Evolutionary conservation across 805 yeast species (phyloP).

Genomic region (Vanderwaltozyma verrucispora): DNA sequence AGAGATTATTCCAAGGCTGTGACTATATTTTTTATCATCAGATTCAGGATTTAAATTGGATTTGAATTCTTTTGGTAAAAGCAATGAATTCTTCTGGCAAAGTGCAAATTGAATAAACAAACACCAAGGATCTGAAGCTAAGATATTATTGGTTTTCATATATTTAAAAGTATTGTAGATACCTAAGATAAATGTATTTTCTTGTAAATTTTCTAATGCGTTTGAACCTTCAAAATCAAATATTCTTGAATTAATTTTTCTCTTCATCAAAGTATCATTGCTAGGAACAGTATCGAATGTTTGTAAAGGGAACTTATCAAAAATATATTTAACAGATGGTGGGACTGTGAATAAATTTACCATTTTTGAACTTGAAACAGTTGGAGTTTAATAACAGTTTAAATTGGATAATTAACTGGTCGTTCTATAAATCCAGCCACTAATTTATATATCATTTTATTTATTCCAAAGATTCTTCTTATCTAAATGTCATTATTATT

Average conservation of each 20-base stretch:
- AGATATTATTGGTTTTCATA: slow-evolving; percentile 15
- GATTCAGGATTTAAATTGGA: no score
- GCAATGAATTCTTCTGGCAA: slow-evolving; percentile 34
- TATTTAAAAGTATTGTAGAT: slow-evolving; percentile 38
- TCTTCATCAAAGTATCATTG: slow-evolving; percentile 20
- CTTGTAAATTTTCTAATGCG: slow-evolving; percentile 4
- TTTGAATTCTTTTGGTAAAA: slow-evolving; percentile 35
- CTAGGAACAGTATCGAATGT: slow-evolving; percentile 32
- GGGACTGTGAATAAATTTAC: slow-evolving; percentile 2
- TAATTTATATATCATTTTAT: no score
- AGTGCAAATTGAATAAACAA: slow-evolving; percentile 35
- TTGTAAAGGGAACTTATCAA: slow-evolving; percentile 42
- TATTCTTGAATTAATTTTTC: slow-evolving; percentile 17
- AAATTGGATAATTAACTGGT: no score
- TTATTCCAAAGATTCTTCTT: no score
- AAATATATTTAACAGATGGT: slow-evolving; percentile 19
- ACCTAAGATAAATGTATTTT: slow-evolving; percentile 39
- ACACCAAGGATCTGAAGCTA: slow-evolving; percentile 54
- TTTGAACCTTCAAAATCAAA: slow-evolving; percentile 11
- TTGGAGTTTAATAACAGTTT: no score
- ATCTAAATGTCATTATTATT: no score
- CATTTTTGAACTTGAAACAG: neutral
- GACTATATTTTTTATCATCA: slow-evolving; percentile 10
- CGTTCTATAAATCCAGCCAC: no score
- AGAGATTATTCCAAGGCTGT: slow-evolving; percentile 36